Evolutionary conservation across 306 rosid species (phyloP).

Genomic region (Cyclanthera cordifolia): DNA sequence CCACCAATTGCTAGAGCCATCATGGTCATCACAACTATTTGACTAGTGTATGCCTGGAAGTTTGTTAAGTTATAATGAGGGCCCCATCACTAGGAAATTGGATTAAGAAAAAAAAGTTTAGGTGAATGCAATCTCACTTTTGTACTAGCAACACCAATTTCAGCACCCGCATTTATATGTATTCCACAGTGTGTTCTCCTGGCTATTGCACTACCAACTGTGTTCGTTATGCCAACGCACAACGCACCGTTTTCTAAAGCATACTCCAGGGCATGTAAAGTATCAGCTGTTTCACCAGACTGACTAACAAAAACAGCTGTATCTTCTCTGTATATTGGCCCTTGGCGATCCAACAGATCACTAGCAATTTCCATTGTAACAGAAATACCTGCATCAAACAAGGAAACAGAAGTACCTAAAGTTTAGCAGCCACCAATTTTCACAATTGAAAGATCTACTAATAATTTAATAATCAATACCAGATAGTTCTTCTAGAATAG

Average conservation of each 20-base stretch:
- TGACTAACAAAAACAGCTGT: constrained; percentile 96
- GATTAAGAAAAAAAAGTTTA: constrained; percentile 14
- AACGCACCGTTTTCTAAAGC: constrained; percentile 91
- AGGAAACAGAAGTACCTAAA: constrained; percentile 7
- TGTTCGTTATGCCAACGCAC: constrained; percentile 93
- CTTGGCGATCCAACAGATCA: constrained; percentile 92
- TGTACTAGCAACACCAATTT: constrained; percentile 99
- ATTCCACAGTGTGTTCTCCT: constrained; percentile 93
- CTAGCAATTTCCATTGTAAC: constrained; percentile 99
- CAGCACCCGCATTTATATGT: constrained; percentile 96
- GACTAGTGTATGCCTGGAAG: constrained; percentile 88
- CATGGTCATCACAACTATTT: constrained; percentile 98
- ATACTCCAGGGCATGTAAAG: constrained; percentile 77
- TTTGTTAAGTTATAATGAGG: constrained; percentile 1
- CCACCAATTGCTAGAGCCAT: constrained; percentile 88
- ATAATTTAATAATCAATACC: constrained; percentile 42
- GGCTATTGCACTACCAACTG: constrained; percentile 90
- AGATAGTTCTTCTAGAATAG: constrained; percentile 93
- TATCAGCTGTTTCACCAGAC: constrained; percentile 98
- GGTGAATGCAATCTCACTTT: constrained; percentile 44
- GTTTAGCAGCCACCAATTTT: constrained; percentile 1
- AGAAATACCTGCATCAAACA: constrained; percentile 58
- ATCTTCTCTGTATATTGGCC: constrained; percentile 92
- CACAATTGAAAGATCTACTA: constrained; percentile 12
- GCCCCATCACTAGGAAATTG: constrained; percentile 1